Conservation (phyloP, 495 filamentous ascomycete genomes). For the Aspergillus egyptiacus region DNA sequence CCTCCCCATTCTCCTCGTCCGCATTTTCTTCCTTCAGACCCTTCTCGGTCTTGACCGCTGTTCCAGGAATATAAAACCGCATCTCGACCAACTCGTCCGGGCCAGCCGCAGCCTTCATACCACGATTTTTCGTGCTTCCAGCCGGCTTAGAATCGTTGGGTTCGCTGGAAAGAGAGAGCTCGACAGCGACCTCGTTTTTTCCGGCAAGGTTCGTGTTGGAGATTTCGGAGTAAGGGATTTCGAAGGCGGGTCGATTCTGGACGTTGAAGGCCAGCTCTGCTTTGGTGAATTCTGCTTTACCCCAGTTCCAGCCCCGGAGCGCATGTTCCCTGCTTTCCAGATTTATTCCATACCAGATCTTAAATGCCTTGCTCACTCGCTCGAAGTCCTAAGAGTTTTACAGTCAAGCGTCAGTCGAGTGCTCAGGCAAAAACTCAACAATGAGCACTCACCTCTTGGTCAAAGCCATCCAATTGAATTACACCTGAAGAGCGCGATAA, state of each 20-base stretch:
- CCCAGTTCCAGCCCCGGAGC: slow-evolving; percentile 98
- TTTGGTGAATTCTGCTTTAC: slow-evolving; percentile 94
- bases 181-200: slow-evolving; percentile 95
- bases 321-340: slow-evolving; percentile 90
- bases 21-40: slow-evolving; percentile 51
- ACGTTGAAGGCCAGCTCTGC: slow-evolving; percentile 94
- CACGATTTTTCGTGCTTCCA: slow-evolving; percentile 70
- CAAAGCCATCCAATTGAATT: slow-evolving; percentile 91
- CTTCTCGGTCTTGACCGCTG: slow-evolving; percentile 77
- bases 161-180: slow-evolving; percentile 71
- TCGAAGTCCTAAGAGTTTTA: slow-evolving; percentile 66
- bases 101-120: slow-evolving; percentile 82
- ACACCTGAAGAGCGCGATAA: slow-evolving; percentile 74
- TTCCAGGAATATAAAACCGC: slow-evolving; percentile 97
- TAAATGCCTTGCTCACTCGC: slow-evolving; percentile 82
- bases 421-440: neutral
- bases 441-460: slow-evolving; percentile 64
- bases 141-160: slow-evolving; percentile 62
- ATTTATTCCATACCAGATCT: slow-evolving; percentile 91
- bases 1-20: slow-evolving; percentile 65
- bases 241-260: slow-evolving; percentile 93
- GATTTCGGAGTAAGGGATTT: slow-evolving; percentile 95
- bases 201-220: slow-evolving; percentile 97
- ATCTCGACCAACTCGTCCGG: slow-evolving; percentile 95
- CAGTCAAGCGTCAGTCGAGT: neutral